These are phyloP conservation scores for Arthrobotrys megalospora DNA, from an alignment of 2,329 filamentous ascomycete genomes.

Conservation along the genomic window DNA sequence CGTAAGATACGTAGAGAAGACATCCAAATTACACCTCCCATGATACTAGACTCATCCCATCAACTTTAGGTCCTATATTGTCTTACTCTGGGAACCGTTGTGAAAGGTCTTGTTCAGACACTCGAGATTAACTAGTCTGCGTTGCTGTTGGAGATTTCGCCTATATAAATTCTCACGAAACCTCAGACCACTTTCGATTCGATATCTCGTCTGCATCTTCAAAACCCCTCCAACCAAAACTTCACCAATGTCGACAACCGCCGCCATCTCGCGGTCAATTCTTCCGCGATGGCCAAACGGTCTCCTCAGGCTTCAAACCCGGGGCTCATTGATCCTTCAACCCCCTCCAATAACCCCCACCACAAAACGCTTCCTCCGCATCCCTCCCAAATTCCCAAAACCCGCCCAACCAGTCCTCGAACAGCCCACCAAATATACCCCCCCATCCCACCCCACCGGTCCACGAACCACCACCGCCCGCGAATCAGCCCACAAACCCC, in stretches of 20 bases:
- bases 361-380: slow-evolving; percentile 53
- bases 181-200: slow-evolving; percentile 34
- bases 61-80: no score
- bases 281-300: slow-evolving; percentile 56
- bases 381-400: slow-evolving; percentile 59
- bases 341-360: slow-evolving; percentile 9
- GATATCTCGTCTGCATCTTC: slow-evolving; percentile 27
- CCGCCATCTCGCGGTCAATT: slow-evolving; percentile 46
- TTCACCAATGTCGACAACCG: slow-evolving; percentile 41
- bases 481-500: slow-evolving; percentile 70
- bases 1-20: no score
- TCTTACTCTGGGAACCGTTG: background rate
- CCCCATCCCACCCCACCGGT: slow-evolving; percentile 81
- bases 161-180: slow-evolving; percentile 48
- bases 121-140: slow-evolving; percentile 2
- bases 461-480: slow-evolving; percentile 73
- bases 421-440: slow-evolving; percentile 89
- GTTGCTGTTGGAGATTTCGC: slow-evolving; percentile 55
- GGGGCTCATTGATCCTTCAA: slow-evolving; percentile 7
- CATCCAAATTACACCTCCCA: no score
- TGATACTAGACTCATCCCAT: no score
- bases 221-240: slow-evolving; percentile 7
- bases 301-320: slow-evolving; percentile 37
- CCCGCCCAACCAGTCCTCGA: slow-evolving; percentile 72
- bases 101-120: no score